Conservation (phyloP, 2,329 filamentous ascomycete species). For the Clarireedia hainanense region DNA sequence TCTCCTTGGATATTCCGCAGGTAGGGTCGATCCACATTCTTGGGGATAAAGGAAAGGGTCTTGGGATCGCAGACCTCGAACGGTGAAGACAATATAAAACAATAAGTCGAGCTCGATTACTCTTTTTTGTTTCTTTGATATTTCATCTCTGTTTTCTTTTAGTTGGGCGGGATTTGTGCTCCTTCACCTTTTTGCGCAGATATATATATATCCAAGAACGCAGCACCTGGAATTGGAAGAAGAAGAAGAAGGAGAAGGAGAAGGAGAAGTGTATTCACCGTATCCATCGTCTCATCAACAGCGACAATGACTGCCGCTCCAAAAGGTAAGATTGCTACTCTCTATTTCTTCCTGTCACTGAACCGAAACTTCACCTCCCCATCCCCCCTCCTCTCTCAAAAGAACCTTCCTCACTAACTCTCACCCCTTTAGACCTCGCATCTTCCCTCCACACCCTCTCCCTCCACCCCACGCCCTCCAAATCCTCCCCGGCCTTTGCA, state of each 20-base stretch:
- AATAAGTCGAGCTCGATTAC: too few relatives aligned
- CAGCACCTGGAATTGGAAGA: too few relatives aligned
- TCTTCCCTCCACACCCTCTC: conserved; percentile 19
- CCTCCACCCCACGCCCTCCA: conserved; percentile 8
- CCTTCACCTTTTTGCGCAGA: too few relatives aligned
- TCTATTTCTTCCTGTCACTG: background rate
- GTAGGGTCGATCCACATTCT: conserved; percentile 8
- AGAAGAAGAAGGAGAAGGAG: too few relatives aligned
- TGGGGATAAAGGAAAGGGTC: background rate
- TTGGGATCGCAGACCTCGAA: too few relatives aligned
- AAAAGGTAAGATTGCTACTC: conserved; percentile 1
- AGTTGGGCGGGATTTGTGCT: too few relatives aligned
- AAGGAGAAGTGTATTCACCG: too few relatives aligned
- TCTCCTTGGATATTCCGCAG: background rate
- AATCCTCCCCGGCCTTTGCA: conserved; percentile 15
- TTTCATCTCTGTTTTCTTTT: too few relatives aligned
- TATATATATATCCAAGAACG: too few relatives aligned
- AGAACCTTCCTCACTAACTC: background rate
- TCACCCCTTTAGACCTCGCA: conserved; percentile 19
- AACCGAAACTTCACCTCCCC: background rate
- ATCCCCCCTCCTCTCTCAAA: background rate
- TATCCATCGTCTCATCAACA: background rate
- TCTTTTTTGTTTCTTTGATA: too few relatives aligned
- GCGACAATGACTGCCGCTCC: conserved; percentile 5
- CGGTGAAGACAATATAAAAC: too few relatives aligned